Evolutionary conservation across 768 basidiomycete genomes (phyloP), one percentile per base, ranked within the genome.

Genomic region (Gelatoporia subvermispora): DNA sequence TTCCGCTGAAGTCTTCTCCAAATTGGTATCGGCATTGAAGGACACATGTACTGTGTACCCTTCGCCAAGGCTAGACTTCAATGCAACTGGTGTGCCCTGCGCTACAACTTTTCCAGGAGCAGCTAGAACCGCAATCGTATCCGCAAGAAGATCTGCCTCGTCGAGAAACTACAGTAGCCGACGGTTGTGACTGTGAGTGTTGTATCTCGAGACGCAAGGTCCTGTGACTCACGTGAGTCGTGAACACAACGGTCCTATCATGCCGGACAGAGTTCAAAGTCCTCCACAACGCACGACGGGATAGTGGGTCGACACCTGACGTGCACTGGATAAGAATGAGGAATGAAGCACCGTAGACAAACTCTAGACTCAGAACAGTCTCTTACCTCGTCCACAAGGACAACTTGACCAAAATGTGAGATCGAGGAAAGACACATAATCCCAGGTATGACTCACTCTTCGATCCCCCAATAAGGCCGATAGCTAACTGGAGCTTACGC

Each of bases 221-320:
- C 20, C 43, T 25, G 49, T 5, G 11, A 59, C 80, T 45, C 61
- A 84, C 84, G 66, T 90, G 88, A 0, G 88, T 92, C 0, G 88
- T 90, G 61, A 89, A 83, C 2, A 90, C 70, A 34, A 90, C 79
- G 0, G 82, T 81, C 41, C 84, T 71, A 37, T 83, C 79, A 28
- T 82, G 70, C 13, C 82, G 76, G 48, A 85, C 79, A 2, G 80
- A 74, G 3, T 78, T 86, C 47, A 92, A 65, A 0, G 81, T 84
- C 47, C 81, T 76, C 88, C 88, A 92, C 7, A 92, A 66, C 1
- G 88, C 80, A 25, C 88, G 74, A 43, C 88, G 72, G 48, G 88
- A 88, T 31, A 92, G 65, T 2, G 88, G 88, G 61, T 92, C 88
- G 10, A 92, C 84, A 2, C 88, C 88, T 20, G 85, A 88, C 1